Base-by-base conservation (phyloP, 2,329 filamentous ascomycete genomes). In the Aspergillus cejpii region DNA sequence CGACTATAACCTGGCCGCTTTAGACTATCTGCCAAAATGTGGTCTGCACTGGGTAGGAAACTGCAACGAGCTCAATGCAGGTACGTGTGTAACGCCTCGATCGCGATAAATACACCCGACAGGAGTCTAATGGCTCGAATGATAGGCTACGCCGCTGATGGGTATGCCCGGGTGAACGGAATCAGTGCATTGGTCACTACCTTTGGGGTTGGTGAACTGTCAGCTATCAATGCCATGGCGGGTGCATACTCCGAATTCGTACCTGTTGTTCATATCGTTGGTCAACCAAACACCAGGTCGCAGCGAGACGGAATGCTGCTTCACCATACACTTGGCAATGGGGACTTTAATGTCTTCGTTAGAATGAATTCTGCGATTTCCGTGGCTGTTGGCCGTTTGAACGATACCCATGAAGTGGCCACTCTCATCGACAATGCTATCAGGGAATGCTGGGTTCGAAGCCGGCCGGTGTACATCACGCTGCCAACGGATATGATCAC, bases 261-360 rank as follows among this genome's bases (percentile, higher is more conserved):
- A 3, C 83, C 84, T 1, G 73, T 89, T 6, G 72, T 81, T 14
- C 78, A 82, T 52, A 74, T 82, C 40, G 78, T 81, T 15, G 78
- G 79, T 7, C 73, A 74, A 2, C 76, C 78, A 10, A 60, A 65
- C 11, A 67, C 73, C 2, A 51, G 55, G n/a, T 67, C 70, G 1
- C 76, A 79, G 51, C 69, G 72, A 14, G 60, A 64, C 17, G 66
- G 72, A 6, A 59, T 65, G 28, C 43, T 72, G 46, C 61, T 79
- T 2, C 84, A 88, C 63, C 84, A 87, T 63, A 86, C 84, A 0
- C 76, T 87, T 1, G 83, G 73, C 19, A 85, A 87, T 55, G 84
- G 87, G 47, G 84, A 94, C 68, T 94, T 86, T 67, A 82, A 85
- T 49, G 85, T 88, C 43, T 94, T 94, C 64, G 76, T 81, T 54